phyloP scores from a whole-genome alignment of 345 rosid genomes.

The Salix caprea region DNA sequence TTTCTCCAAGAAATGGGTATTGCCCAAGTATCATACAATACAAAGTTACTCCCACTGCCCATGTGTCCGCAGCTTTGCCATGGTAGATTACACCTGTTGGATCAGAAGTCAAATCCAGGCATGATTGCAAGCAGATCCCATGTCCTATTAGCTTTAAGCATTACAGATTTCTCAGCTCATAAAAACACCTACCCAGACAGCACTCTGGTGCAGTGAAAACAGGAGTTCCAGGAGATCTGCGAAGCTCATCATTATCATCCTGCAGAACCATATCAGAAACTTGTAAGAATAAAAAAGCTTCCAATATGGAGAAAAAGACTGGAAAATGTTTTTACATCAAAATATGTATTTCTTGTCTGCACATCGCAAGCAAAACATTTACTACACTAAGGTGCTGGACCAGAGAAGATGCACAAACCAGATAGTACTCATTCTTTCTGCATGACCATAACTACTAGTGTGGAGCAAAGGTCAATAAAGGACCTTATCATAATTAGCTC shows the following conservation, averaged over 20 bases:
- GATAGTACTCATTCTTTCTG: not conserved
- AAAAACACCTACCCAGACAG: slow-evolving; percentile 54
- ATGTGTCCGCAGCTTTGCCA: slow-evolving; percentile 91
- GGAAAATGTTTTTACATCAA: not conserved
- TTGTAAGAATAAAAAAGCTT: not conserved
- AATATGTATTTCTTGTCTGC: not conserved
- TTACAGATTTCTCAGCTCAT: not conserved
- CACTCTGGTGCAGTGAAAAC: slow-evolving; percentile 99
- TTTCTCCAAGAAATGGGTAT: slow-evolving; percentile 93
- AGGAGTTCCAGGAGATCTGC: slow-evolving; percentile 98
- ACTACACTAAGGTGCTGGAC: not conserved
- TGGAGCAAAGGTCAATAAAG: not conserved
- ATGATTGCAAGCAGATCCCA: slow-evolving; percentile 3
- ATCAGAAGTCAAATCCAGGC: slow-evolving; percentile 14
- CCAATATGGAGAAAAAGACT: not conserved
- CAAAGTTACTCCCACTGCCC: slow-evolving; percentile 96
- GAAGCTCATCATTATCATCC: slow-evolving; percentile 95
- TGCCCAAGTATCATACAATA: slow-evolving; percentile 79
- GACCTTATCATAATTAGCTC: not conserved
- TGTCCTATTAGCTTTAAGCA: not conserved
- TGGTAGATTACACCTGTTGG: slow-evolving; percentile 71
- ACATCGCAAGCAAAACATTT: not conserved
- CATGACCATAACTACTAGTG: not conserved
- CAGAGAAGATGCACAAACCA: not conserved
- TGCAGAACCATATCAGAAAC: slow-evolving; percentile 23